Conservation (phyloP, 2,329 filamentous ascomycete genomes). For the Microdochium nivale region DNA sequence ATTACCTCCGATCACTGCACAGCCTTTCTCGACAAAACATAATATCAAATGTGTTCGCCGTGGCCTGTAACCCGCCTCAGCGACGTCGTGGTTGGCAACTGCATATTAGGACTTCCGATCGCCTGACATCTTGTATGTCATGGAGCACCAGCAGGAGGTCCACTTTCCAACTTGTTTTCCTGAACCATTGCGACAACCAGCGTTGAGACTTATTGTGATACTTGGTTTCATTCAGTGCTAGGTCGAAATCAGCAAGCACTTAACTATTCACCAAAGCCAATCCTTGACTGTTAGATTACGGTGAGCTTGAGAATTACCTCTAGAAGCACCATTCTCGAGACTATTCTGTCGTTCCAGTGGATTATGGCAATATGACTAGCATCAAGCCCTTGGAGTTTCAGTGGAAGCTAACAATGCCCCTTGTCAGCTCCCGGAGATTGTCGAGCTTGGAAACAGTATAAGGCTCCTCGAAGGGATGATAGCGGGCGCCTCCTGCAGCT, state of each 20-base stretch:
- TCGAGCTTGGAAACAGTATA: conserved; percentile 7
- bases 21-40: background rate
- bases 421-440: conserved; percentile 9
- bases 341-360: conserved; percentile 14
- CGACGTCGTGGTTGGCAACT: conserved; percentile 16
- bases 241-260: conserved; percentile 9
- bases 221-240: conserved; percentile 17
- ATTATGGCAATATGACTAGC: conserved; percentile 8
- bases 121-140: conserved; percentile 20
- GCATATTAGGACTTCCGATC: conserved; percentile 20
- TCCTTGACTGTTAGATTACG: conserved; percentile 12
- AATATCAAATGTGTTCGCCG: background rate
- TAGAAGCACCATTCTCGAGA: conserved; percentile 16
- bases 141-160: conserved; percentile 16
- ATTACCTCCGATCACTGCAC: background rate
- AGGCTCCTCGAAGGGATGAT: conserved; percentile 6
- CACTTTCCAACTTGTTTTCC: conserved; percentile 21
- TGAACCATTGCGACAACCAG: conserved; percentile 21
- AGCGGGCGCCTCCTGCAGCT: conserved; percentile 13
- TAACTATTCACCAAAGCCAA: conserved; percentile 15
- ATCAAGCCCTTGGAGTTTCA: conserved; percentile 15
- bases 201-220: conserved; percentile 19
- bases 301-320: conserved; percentile 12
- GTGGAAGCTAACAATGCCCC: conserved; percentile 19
- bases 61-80: conserved; percentile 1